phyloP scores from a whole-genome alignment of 805 yeast genomes.

The Saccharomycopsis oosterbeekiorum region DNA sequence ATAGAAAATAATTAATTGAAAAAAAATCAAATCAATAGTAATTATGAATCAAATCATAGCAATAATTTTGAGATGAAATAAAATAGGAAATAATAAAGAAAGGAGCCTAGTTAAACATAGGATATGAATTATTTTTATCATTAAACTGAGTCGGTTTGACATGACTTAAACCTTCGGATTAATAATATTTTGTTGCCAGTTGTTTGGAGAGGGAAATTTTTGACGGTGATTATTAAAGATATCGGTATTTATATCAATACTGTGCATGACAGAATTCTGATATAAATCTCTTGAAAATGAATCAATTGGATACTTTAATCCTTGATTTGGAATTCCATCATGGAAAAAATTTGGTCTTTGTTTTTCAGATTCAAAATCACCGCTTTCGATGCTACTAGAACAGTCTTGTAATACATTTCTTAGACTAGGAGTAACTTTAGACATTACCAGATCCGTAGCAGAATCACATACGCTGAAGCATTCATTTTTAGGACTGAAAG shows the following conservation, averaged over 20 bases:
- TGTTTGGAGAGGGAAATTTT: neutral
- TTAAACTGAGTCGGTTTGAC: neutral
- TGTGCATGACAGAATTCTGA: neutral
- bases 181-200: neutral
- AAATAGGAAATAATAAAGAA: neutral
- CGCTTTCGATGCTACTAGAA: slow-evolving; percentile 16
- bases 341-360: neutral
- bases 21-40: neutral
- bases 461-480: slow-evolving; percentile 6
- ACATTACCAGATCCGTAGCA: slow-evolving; percentile 11
- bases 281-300: neutral
- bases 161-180: neutral
- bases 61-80: neutral
- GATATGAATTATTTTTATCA: neutral
- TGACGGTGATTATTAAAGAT: neutral
- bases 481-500: neutral
- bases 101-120: neutral
- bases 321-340: neutral
- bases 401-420: slow-evolving; percentile 6
- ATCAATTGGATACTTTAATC: neutral
- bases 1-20: neutral
- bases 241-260: neutral
- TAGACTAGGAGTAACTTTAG: neutral
- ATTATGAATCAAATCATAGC: neutral
- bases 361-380: slow-evolving; percentile 8